phyloP scores from a whole-genome alignment of 805 yeast genomes.

The Vanderwaltozyma verrucispora region DNA sequence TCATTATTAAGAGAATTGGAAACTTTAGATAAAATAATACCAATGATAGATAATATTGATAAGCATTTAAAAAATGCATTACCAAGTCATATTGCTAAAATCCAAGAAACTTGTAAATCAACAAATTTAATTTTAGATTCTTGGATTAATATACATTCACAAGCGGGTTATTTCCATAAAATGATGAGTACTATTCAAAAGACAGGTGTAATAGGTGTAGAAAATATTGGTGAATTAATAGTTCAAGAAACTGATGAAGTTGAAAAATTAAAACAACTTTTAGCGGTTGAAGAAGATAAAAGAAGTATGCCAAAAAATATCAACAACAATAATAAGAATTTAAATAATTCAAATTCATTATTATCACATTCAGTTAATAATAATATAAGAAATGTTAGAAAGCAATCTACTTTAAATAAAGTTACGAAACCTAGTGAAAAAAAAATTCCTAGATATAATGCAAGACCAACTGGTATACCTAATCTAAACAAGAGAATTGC shows the following conservation, averaged over 20 bases:
- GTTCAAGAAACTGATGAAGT: constrained; percentile 11
- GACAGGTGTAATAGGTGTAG: constrained; percentile 12
- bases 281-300: constrained; percentile 8
- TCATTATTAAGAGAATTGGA: constrained; percentile 24
- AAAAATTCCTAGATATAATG: constrained; percentile 2
- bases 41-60: constrained; percentile 20
- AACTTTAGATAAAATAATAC: constrained; percentile 21
- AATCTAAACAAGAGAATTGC: constrained; percentile 14
- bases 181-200: constrained; percentile 31
- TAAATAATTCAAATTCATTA: too few relatives aligned
- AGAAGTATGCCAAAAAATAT: not conserved
- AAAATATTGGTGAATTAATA: constrained; percentile 7
- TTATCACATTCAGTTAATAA: not conserved
- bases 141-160: constrained; percentile 54
- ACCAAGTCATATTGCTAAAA: constrained; percentile 25
- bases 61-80: constrained; percentile 10
- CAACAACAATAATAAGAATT: not conserved
- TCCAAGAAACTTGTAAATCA: constrained; percentile 35
- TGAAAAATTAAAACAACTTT: constrained; percentile 11
- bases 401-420: not conserved
- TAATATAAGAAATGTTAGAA: not conserved
- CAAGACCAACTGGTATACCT: constrained; percentile 16
- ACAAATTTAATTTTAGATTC: constrained; percentile 43
- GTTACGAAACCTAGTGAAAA: not conserved
- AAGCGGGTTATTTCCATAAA: constrained; percentile 44